Conservation (phyloP, 2,329 filamentous ascomycete genomes). For the Venturia carpophila region DNA sequence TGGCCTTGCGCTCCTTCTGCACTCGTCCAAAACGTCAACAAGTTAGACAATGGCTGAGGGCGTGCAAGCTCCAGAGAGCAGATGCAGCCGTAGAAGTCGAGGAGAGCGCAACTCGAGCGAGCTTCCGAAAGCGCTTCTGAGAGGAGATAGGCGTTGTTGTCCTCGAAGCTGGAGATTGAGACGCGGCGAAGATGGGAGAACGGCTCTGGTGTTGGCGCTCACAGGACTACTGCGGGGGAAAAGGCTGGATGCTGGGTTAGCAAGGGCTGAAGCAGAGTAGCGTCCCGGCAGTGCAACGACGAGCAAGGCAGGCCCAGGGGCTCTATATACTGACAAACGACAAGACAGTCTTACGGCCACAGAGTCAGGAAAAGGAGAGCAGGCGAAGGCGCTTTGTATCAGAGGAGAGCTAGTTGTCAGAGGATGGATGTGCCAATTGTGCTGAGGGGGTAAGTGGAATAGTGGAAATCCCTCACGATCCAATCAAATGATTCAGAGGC, state of each 20-base stretch:
- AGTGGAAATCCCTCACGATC: background rate
- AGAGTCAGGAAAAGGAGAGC: slow-evolving; percentile 4
- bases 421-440: slow-evolving; percentile 3
- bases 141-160: background rate
- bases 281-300: background rate
- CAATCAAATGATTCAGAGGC: background rate
- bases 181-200: background rate
- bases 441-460: background rate
- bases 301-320: background rate
- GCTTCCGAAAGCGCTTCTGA: background rate
- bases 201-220: background rate
- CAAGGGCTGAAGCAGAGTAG: background rate
- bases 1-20: slow-evolving; percentile 6
- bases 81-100: background rate
- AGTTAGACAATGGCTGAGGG: background rate
- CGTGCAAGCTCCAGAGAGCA: slow-evolving; percentile 8
- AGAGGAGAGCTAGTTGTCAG: slow-evolving; percentile 6
- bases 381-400: background rate
- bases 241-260: slow-evolving; percentile 11
- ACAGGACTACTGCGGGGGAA: slow-evolving; percentile 7
- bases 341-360: slow-evolving; percentile 3
- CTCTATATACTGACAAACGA: slow-evolving; percentile 7
- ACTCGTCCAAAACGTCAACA: background rate
- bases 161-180: background rate
- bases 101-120: background rate